Percentiles rank a stretch among this genome's conserved stretches.
Evolutionary conservation across 225 moss, liverwort and hornwort species (phyloP).

Genomic region (Sphagnum contortum): DNA sequence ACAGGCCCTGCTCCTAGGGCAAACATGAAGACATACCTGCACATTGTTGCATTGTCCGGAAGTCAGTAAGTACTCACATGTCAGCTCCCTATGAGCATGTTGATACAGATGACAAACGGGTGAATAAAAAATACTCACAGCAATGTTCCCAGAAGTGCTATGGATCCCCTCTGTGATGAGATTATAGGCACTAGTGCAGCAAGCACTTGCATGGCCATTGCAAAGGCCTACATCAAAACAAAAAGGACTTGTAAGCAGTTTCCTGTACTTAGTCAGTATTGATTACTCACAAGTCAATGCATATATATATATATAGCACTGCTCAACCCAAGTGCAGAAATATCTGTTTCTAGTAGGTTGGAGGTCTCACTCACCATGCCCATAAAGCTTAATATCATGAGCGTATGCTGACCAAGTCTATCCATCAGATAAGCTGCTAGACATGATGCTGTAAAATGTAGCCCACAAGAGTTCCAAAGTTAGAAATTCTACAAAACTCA

Average conservation of each 20-base stretch:
- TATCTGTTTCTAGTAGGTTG: background rate
- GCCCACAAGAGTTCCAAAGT: background rate
- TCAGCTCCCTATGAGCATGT: background rate
- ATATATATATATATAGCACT: background rate
- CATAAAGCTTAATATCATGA: conserved; percentile 73
- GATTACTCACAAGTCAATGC: background rate
- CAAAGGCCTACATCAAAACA: conserved; percentile 25
- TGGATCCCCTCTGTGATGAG: conserved; percentile 21
- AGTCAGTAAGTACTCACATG: background rate
- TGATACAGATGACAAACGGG: background rate
- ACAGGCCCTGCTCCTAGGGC: conserved; percentile 90
- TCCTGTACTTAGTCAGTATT: too few relatives aligned
- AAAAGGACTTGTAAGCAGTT: background rate
- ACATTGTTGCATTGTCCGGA: background rate
- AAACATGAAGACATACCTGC: conserved; percentile 90
- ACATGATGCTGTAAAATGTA: conserved; percentile 40
- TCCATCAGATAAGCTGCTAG: conserved; percentile 65
- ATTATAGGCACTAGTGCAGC: conserved; percentile 29
- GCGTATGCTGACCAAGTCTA: conserved; percentile 59
- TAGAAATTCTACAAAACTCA: conserved; percentile 7
- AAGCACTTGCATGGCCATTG: conserved; percentile 45
- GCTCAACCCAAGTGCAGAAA: background rate
- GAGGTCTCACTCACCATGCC: conserved; percentile 61
- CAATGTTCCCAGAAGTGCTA: conserved; percentile 36
- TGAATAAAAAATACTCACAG: conserved; percentile 16